These are phyloP conservation scores for Tetrastigma voinierianum DNA, from an alignment of 164 flowering plant species.

Conservation along the genomic window DNA sequence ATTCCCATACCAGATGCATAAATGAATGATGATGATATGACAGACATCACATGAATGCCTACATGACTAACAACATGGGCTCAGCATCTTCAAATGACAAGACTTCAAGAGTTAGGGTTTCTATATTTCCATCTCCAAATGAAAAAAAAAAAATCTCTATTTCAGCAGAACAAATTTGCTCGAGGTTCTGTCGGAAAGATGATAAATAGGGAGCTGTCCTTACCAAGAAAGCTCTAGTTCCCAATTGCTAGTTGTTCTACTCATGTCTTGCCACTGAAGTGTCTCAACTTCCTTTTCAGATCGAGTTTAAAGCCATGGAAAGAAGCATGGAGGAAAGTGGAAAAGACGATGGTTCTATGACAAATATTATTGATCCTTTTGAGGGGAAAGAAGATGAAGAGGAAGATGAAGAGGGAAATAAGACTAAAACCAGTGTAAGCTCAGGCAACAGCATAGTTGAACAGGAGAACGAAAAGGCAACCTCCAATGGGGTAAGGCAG, in stretches of 20 bases:
- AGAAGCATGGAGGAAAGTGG: constrained; percentile 2
- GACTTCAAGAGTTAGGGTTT: neutral
- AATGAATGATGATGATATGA: no score
- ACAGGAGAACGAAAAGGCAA: constrained; percentile 14
- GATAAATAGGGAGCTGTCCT: neutral
- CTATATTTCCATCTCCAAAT: neutral
- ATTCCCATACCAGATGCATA: no score
- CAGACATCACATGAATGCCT: neutral
- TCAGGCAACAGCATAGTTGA: constrained; percentile 21
- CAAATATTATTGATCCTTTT: constrained; percentile 5
- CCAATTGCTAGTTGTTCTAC: neutral
- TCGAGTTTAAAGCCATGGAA: neutral
- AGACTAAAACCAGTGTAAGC: constrained; percentile 15
- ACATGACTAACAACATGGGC: neutral
- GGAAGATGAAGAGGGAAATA: constrained; percentile 14
- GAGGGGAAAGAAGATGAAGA: neutral
- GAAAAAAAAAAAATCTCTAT: neutral
- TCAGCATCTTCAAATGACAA: neutral
- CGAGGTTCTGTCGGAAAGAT: neutral
- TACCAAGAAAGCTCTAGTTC: neutral
- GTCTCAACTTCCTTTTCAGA: neutral
- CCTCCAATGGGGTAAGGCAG: constrained; percentile 12
- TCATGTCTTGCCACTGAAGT: neutral
- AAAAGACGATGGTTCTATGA: neutral
- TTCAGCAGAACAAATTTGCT: neutral